Conservation (phyloP, 2,329 filamentous ascomycete genomes). For the Orbilia oligospora region DNA sequence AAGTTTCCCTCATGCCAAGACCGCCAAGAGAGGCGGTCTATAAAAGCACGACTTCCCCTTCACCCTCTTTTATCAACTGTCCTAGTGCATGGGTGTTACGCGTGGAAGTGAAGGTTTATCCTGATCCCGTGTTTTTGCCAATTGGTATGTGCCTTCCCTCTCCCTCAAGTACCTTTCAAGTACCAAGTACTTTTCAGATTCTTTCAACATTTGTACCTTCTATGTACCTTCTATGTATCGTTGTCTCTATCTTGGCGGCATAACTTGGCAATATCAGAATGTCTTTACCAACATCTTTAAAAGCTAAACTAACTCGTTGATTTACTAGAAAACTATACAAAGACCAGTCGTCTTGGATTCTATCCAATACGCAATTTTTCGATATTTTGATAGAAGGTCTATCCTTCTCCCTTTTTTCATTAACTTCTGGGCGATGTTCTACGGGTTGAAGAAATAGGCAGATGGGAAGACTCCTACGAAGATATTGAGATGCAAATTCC, state of each 20-base stretch:
- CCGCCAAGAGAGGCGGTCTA: neutral
- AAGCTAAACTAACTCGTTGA: neutral
- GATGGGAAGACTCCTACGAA: too few relatives aligned
- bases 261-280: too few relatives aligned
- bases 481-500: too few relatives aligned
- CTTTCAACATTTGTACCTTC: too few relatives aligned
- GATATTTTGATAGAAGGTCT: conserved; percentile 14
- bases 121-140: conserved; percentile 53
- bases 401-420: conserved; percentile 35
- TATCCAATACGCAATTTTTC: conserved; percentile 43
- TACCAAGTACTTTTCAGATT: too few relatives aligned
- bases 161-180: neutral
- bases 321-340: conserved; percentile 40
- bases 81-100: conserved; percentile 48
- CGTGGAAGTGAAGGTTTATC: conserved; percentile 53
- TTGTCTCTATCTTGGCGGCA: too few relatives aligned
- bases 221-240: too few relatives aligned
- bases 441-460: conserved; percentile 38
- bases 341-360: conserved; percentile 43
- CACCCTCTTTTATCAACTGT: conserved; percentile 3
- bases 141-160: conserved; percentile 21
- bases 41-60: conserved; percentile 21
- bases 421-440: conserved; percentile 33
- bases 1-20: conserved; percentile 34
- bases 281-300: too few relatives aligned